Percentiles rank a stretch among this genome's conserved stretches.
Conservation (phyloP, 2,329 filamentous ascomycete species). For the Dactylellina parvicollis region DNA sequence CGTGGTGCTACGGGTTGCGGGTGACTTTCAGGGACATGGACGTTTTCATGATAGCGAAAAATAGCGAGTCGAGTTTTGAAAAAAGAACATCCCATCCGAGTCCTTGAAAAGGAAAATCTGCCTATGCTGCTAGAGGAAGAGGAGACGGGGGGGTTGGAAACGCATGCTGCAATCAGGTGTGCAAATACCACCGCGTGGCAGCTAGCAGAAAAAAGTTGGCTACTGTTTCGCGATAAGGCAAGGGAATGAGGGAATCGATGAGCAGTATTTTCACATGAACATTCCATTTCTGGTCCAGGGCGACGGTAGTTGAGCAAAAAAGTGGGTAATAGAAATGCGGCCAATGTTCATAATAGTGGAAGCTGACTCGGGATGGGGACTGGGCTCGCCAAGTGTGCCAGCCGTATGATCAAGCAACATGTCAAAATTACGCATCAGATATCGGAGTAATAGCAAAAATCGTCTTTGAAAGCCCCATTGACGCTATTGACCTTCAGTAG, state of each 20-base stretch:
- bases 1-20: conserved; percentile 51
- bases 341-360: conserved; percentile 23
- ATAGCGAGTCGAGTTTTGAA: not conserved
- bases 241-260: conserved; percentile 51
- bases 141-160: conserved; percentile 9
- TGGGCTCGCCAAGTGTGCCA: conserved; percentile 14
- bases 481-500: conserved; percentile 15
- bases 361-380: conserved; percentile 28
- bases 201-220: too few relatives aligned
- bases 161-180: not conserved
- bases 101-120: not conserved
- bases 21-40: conserved; percentile 51
- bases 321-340: conserved; percentile 44
- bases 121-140: not conserved
- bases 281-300: conserved; percentile 12
- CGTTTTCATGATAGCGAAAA: conserved; percentile 25
- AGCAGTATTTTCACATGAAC: conserved; percentile 46
- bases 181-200: conserved; percentile 4
- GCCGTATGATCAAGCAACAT: conserved; percentile 11
- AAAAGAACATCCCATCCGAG: not conserved
- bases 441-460: conserved; percentile 22
- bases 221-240: conserved; percentile 51
- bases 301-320: conserved; percentile 1
- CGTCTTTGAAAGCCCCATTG: conserved; percentile 2
- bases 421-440: conserved; percentile 39